Base-by-base conservation (phyloP, 306 rosid genomes). In the Dalbergia cultrata region DNA sequence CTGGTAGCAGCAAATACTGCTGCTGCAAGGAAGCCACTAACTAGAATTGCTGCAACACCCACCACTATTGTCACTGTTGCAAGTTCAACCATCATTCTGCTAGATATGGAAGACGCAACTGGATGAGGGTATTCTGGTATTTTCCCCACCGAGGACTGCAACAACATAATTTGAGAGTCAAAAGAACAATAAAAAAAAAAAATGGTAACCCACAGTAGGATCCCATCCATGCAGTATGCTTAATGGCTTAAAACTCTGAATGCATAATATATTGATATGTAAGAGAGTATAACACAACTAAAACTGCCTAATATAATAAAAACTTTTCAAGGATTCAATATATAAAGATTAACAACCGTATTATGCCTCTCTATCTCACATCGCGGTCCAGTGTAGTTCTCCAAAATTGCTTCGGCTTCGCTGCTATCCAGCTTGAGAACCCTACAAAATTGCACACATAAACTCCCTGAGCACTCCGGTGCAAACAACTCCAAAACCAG, bases 41-140 rank as follows among this genome's bases (percentile, higher is more conserved):
- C 86, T 73, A 93, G 67, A 78, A 85, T 45, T 74, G 94, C 97
- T 56, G 96, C 99, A 19, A 82, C 75, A 52, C 86, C 94, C 88
- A 95, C 82, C 5, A 85, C 39, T 49, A 75, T 74, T 79, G 99
- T 89, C 82, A 91, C 87, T 74, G 81, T 65, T 53, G 84, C 92
- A 58, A 95, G 94, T 88, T 95, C 99, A 71, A 89, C 91, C 92
- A 90, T 80, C 87, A 95, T 82, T 95, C 97, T 93, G 85, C 99
- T 88, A 50, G 99, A 95, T 82, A 95, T 88, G 70, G 94, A 91
- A 83, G 94, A 87, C 12, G 98, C 97, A 81, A 88, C 93, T 0
- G 99, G 98, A 89, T 93, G 89, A 82, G 99, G 99, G 86, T 87
- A 89, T 54, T 86, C 89, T 2, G 94, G 90, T 78, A 84, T 47